Evolutionary conservation across 345 rosid species (phyloP).

Genomic region (Linum trigynum): DNA sequence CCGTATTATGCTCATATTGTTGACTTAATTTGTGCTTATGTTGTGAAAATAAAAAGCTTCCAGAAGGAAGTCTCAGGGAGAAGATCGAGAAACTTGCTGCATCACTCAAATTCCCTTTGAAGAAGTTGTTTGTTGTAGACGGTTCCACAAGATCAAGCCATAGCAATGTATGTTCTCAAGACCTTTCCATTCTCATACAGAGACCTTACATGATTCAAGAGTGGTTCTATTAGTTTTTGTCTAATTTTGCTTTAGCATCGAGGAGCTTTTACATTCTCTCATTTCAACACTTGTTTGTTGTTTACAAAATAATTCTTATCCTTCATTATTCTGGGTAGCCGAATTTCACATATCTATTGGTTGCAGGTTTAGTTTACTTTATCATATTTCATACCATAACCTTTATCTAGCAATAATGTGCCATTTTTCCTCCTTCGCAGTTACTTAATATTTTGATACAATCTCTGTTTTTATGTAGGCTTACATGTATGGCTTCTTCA

Average conservation of each 20-base stretch:
- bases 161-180: constrained; percentile 74
- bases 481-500: constrained; percentile 97
- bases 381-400: not conserved
- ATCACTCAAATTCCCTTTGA: constrained; percentile 78
- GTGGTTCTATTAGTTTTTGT: no score
- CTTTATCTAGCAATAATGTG: not conserved
- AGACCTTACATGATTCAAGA: no score
- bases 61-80: constrained; percentile 73
- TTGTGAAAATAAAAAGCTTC: constrained; percentile 46
- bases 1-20: constrained; percentile 2
- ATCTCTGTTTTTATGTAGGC: constrained; percentile 48
- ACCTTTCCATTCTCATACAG: no score
- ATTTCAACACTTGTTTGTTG: no score
- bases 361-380: not conserved
- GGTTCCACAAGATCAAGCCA: constrained; percentile 99
- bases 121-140: constrained; percentile 92
- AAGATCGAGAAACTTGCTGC: constrained; percentile 90
- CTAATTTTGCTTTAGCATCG: no score
- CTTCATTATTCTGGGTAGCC: not conserved
- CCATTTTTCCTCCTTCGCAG: not conserved
- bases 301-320: not conserved
- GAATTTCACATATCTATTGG: not conserved
- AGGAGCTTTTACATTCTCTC: no score
- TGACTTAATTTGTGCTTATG: constrained; percentile 13
- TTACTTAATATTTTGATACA: not conserved